Evolutionary conservation across 176 grass and related monocot species (phyloP).

Genomic region (Eremochloa ophiuroides): DNA sequence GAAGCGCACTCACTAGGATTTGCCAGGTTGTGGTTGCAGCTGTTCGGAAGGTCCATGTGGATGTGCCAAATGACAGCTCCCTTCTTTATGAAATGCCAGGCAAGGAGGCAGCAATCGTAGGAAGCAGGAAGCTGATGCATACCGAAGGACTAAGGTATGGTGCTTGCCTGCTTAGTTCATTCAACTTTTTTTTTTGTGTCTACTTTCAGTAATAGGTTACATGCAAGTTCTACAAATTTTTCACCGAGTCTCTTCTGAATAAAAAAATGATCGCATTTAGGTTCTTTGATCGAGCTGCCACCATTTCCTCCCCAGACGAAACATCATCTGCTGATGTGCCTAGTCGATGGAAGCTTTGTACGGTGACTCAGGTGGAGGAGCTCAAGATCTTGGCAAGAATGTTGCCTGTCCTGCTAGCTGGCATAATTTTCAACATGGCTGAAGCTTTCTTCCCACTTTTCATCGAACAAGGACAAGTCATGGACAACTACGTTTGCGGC

Average conservation of each 20-base stretch:
- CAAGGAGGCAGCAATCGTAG: slow-evolving; percentile 4
- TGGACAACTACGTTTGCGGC: slow-evolving; percentile 23
- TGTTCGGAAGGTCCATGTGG: slow-evolving; percentile 4
- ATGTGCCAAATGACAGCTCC: slow-evolving; percentile 21
- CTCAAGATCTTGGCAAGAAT: slow-evolving; percentile 39
- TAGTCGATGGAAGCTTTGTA: slow-evolving; percentile 40
- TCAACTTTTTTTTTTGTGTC: background rate
- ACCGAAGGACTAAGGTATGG: slow-evolving; percentile 8
- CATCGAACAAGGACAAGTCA: slow-evolving; percentile 43
- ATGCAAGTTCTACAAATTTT: background rate
- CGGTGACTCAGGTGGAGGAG: slow-evolving; percentile 56
- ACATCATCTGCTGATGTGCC: background rate
- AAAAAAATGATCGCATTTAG: background rate
- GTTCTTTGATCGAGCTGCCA: slow-evolving; percentile 56
- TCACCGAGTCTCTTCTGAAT: no score
- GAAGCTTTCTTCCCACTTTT: slow-evolving; percentile 31
- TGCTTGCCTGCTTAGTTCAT: background rate
- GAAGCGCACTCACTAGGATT: slow-evolving; percentile 35
- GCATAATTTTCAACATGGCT: slow-evolving; percentile 17
- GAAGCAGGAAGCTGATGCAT: slow-evolving; percentile 20
- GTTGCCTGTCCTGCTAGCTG: slow-evolving; percentile 7
- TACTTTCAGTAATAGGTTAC: background rate
- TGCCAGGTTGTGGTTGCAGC: slow-evolving; percentile 46
- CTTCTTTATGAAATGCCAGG: slow-evolving; percentile 19
- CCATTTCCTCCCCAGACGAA: background rate